These are phyloP conservation scores for Fraxinus sp. DNA, from an alignment of 305 asterid genomes.

Conservation along the genomic window DNA sequence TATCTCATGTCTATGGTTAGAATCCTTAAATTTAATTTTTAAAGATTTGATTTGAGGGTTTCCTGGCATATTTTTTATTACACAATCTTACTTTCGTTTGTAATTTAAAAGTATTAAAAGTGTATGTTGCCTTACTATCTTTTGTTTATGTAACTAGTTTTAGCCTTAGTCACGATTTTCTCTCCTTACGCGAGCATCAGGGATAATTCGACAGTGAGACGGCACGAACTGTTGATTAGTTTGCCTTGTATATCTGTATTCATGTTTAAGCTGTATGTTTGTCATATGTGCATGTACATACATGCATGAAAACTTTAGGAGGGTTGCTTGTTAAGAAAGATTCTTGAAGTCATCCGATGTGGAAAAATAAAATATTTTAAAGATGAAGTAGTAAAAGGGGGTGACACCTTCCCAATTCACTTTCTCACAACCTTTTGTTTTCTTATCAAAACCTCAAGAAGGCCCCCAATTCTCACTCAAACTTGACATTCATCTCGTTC, in stretches of 20 bases:
- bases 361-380: constrained; percentile 36
- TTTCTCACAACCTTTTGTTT: constrained; percentile 40
- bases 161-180: not conserved
- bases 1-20: no score
- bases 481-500: constrained; percentile 24
- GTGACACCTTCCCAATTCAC: constrained; percentile 39
- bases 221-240: not conserved
- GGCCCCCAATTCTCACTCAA: constrained; percentile 24
- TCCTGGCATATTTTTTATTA: no score
- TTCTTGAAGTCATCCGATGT: constrained; percentile 28
- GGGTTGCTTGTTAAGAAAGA: constrained; percentile 34
- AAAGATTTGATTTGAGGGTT: no score
- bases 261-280: not conserved
- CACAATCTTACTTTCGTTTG: not conserved
- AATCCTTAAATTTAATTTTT: no score
- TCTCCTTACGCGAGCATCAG: not conserved
- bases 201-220: not conserved
- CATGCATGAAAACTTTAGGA: not conserved
- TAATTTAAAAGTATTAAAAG: not conserved
- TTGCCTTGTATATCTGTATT: not conserved
- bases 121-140: not conserved
- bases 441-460: not conserved
- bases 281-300: not conserved
- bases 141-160: not conserved
- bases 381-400: constrained; percentile 40